phyloP scores from a whole-genome alignment of 148 eudicot genomes.

The Rhododendron henanense region DNA sequence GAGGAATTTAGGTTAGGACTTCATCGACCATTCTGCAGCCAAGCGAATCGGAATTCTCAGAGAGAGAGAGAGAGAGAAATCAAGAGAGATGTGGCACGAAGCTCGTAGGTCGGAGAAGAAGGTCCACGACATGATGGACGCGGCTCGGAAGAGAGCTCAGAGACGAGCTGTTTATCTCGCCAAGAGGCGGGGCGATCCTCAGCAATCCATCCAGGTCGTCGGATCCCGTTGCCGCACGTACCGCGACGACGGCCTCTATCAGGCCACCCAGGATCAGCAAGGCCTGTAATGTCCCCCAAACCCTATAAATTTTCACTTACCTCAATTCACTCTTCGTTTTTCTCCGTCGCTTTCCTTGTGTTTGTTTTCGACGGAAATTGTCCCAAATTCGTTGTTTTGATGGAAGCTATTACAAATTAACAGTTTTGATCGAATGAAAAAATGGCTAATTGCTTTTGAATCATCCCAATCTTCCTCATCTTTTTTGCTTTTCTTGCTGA shows the following conservation, averaged over 20 bases:
- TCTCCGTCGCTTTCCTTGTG: not conserved
- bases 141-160: conserved; percentile 89
- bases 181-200: conserved; percentile 92
- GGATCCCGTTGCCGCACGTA: conserved; percentile 48
- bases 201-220: conserved; percentile 50
- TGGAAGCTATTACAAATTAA: not conserved
- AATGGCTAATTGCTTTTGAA: not conserved
- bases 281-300: conserved; percentile 51
- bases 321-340: not conserved
- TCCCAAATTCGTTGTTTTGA: not conserved
- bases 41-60: not conserved
- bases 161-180: conserved; percentile 83
- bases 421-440: not conserved
- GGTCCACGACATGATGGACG: conserved; percentile 98
- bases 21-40: not conserved
- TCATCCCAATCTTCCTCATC: not conserved
- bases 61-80: conserved; percentile 3
- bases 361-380: not conserved
- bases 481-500: too few relatives aligned
- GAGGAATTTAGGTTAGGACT: not conserved
- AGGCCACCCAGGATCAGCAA: conserved; percentile 82
- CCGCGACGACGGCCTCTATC: conserved; percentile 54
- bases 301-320: not conserved
- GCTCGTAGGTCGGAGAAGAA: conserved; percentile 96
- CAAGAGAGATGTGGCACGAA: conserved; percentile 85